Evolutionary conservation across 495 filamentous ascomycete species (phyloP).

Genomic region (Hypoxylon rickii): DNA sequence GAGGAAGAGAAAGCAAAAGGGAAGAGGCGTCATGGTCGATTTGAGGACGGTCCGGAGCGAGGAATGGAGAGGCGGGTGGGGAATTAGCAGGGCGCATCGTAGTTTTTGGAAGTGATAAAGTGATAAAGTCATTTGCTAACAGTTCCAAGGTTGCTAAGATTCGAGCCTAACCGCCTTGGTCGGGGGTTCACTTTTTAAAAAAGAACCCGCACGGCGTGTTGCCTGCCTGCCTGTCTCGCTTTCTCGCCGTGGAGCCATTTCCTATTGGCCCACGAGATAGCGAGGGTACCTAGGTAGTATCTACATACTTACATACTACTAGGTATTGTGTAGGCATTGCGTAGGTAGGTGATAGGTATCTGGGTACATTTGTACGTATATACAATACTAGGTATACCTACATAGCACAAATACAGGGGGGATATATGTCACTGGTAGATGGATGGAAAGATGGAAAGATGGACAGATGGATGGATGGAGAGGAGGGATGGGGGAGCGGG

Average conservation of each 20-base stretch:
- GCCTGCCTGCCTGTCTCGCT: neutral
- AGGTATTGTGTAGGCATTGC: neutral
- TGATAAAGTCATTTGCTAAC: slow-evolving; percentile 35
- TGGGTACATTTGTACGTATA: too few relatives aligned
- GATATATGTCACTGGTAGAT: too few relatives aligned
- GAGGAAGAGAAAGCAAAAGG: slow-evolving; percentile 11
- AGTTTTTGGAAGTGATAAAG: too few relatives aligned
- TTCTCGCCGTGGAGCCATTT: slow-evolving; percentile 18
- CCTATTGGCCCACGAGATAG: slow-evolving; percentile 24
- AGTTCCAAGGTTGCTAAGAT: too few relatives aligned
- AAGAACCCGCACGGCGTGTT: slow-evolving; percentile 17
- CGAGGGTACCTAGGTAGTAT: slow-evolving; percentile 3
- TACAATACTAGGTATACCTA: too few relatives aligned
- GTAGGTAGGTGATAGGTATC: neutral
- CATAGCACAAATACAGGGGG: too few relatives aligned
- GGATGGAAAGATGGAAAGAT: too few relatives aligned
- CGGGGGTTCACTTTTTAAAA: slow-evolving; percentile 23
- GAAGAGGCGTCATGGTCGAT: slow-evolving; percentile 29
- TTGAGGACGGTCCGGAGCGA: slow-evolving; percentile 35
- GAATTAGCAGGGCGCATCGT: slow-evolving; percentile 38
- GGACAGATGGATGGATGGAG: too few relatives aligned
- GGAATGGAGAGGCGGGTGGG: slow-evolving; percentile 26
- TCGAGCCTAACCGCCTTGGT: slow-evolving; percentile 34
- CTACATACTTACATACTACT: neutral
- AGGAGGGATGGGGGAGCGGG: neutral